Percentiles rank a stretch among this genome's conserved stretches.
Conservation (phyloP, 768 basidiomycete genomes). For the Suillus placidus region DNA sequence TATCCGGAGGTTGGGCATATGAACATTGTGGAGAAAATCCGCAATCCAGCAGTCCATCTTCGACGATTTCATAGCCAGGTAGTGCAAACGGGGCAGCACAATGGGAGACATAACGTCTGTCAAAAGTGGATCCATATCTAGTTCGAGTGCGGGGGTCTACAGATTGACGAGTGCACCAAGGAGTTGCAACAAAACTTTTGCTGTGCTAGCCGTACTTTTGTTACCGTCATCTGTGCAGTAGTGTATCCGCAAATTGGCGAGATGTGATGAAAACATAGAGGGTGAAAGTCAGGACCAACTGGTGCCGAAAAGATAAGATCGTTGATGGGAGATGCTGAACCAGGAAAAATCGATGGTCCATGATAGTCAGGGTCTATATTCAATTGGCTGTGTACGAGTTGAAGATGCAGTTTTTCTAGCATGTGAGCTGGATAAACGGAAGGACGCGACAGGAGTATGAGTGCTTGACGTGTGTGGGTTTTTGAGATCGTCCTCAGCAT, state of each 20-base stretch:
- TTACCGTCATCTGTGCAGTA: background rate
- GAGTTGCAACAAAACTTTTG: background rate
- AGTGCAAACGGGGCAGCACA: background rate
- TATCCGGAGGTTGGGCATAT: background rate
- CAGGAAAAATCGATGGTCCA: background rate
- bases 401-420: background rate
- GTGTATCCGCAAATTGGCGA: background rate
- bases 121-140: background rate
- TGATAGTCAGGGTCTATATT: background rate
- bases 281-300: background rate
- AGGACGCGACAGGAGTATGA: background rate
- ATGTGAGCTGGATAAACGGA: background rate
- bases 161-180: background rate
- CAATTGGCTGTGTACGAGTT: background rate
- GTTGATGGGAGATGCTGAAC: background rate
- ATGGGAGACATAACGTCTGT: background rate
- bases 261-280: background rate
- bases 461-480: background rate
- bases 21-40: background rate
- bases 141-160: background rate
- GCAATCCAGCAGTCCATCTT: background rate
- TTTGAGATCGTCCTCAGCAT: background rate
- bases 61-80: background rate
- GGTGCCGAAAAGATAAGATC: background rate
- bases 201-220: background rate